Evolutionary conservation across 75 land plant genomes (phyloP).

Genomic region (Selaginella moellendorffii): DNA sequence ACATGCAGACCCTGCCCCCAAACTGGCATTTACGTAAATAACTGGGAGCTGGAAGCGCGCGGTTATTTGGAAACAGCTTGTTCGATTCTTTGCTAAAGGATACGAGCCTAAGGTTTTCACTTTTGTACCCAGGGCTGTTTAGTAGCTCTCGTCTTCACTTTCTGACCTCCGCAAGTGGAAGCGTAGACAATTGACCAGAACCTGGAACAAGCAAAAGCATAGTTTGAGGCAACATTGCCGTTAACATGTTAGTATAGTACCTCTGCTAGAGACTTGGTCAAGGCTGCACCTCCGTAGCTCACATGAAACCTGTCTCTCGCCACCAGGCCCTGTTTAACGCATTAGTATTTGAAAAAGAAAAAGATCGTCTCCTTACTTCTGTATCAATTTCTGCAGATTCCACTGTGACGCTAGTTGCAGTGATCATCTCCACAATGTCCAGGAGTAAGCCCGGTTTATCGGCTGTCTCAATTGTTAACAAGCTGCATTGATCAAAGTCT

Average conservation of each 20-base stretch:
- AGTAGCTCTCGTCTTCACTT: conserved; percentile 91
- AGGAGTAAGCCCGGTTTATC: conserved; percentile 83
- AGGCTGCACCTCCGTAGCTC: conserved; percentile 61
- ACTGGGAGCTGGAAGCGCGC: no score
- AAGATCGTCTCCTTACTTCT: conserved; percentile 29
- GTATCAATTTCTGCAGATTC: conserved; percentile 99
- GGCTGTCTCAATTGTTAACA: conserved; percentile 74
- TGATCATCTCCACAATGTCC: conserved; percentile 64
- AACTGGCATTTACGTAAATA: background rate
- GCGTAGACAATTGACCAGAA: conserved; percentile 58
- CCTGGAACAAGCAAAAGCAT: conserved; percentile 28
- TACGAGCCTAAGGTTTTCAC: no score
- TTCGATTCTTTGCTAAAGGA: no score
- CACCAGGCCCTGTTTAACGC: conserved; percentile 48
- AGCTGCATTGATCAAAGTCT: no score
- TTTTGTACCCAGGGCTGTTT: no score
- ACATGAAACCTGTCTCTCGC: conserved; percentile 96
- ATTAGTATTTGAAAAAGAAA: no score
- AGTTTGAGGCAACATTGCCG: no score
- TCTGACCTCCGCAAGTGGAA: conserved; percentile 89
- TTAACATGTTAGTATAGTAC: conserved; percentile 17
- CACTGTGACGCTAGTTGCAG: conserved; percentile 62
- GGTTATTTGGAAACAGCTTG: no score
- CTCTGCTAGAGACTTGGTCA: conserved; percentile 52
- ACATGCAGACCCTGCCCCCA: background rate